These are phyloP conservation scores for Epichloe coenophiala DNA, from an alignment of 2,329 filamentous ascomycete species.

Conservation along the genomic window DNA sequence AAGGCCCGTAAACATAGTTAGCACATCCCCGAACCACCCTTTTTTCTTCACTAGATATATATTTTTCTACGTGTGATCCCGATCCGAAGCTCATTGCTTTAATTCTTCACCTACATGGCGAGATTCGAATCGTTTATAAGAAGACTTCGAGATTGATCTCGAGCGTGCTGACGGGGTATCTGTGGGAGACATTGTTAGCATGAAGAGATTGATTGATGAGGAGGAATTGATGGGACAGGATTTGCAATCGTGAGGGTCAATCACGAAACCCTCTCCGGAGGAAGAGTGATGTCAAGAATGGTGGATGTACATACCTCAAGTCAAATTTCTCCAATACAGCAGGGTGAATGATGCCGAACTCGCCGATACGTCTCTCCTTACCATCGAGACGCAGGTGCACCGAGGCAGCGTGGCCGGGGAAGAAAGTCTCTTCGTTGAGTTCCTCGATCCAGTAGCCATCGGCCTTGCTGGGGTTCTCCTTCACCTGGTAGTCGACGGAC, in stretches of 20 bases:
- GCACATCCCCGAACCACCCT: background rate
- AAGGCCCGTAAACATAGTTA: background rate
- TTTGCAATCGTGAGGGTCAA: too few relatives aligned
- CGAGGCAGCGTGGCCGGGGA: constrained; percentile 76
- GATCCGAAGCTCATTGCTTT: background rate
- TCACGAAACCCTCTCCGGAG: too few relatives aligned
- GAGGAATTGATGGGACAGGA: background rate
- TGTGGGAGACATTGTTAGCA: constrained; percentile 15
- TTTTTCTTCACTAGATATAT: too few relatives aligned
- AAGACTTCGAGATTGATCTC: constrained; percentile 94
- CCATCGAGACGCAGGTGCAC: constrained; percentile 65
- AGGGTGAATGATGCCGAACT: constrained; percentile 90
- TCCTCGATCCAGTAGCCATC: constrained; percentile 92
- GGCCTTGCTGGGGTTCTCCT: constrained; percentile 40
- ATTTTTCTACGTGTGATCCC: too few relatives aligned
- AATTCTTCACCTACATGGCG: background rate
- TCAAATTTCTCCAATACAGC: constrained; percentile 89
- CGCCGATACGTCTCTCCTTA: constrained; percentile 65
- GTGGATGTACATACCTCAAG: constrained; percentile 44
- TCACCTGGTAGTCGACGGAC: constrained; percentile 38
- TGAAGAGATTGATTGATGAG: background rate
- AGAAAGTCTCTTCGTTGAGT: constrained; percentile 82
- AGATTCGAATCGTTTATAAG: constrained; percentile 38
- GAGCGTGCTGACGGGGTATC: constrained; percentile 83
- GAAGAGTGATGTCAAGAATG: background rate